These are phyloP conservation scores for Heimioporus sp. DNA, from an alignment of 768 basidiomycete species.

Conservation along the genomic window DNA sequence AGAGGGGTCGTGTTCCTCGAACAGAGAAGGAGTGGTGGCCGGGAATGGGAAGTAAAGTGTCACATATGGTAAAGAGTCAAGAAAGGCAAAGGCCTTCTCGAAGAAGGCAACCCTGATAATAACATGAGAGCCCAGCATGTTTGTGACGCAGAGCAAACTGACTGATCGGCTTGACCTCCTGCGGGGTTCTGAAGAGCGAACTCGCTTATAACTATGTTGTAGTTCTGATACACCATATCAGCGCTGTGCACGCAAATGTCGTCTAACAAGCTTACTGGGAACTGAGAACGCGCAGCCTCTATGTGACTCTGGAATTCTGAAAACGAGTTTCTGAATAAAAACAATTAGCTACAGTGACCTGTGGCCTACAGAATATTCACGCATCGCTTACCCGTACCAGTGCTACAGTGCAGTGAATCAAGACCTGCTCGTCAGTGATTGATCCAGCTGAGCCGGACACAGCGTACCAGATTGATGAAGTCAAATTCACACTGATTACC, in stretches of 20 bases:
- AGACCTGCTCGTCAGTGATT: not conserved
- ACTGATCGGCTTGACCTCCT: slow-evolving; percentile 32
- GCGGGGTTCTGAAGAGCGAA: slow-evolving; percentile 33
- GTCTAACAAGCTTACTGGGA: slow-evolving; percentile 21
- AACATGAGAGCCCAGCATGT: not conserved
- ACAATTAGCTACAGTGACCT: not conserved
- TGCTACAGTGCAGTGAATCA: slow-evolving; percentile 10
- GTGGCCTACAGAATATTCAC: not conserved
- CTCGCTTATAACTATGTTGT: slow-evolving; percentile 29
- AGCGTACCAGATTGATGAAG: slow-evolving; percentile 34
- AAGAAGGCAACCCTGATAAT: slow-evolving; percentile 31
- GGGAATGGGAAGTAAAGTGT: slow-evolving; percentile 38
- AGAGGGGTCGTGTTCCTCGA: slow-evolving; percentile 14
- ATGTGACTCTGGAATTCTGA: slow-evolving; percentile 28
- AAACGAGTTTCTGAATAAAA: slow-evolving; percentile 21
- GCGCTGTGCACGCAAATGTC: not conserved
- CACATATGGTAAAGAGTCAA: slow-evolving; percentile 31
- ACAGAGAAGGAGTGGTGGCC: slow-evolving; percentile 30
- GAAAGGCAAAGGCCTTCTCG: slow-evolving; percentile 33
- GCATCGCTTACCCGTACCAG: slow-evolving; percentile 27
- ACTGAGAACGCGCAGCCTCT: slow-evolving; percentile 24
- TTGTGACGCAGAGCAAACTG: slow-evolving; percentile 1
- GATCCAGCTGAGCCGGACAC: not conserved
- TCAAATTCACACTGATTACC: slow-evolving; percentile 35
- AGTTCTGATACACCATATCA: slow-evolving; percentile 16